Evolutionary conservation across 2,329 filamentous ascomycete species (phyloP), one percentile per base, ranked within the genome.

Genomic region (Xylariaceae sp.): DNA sequence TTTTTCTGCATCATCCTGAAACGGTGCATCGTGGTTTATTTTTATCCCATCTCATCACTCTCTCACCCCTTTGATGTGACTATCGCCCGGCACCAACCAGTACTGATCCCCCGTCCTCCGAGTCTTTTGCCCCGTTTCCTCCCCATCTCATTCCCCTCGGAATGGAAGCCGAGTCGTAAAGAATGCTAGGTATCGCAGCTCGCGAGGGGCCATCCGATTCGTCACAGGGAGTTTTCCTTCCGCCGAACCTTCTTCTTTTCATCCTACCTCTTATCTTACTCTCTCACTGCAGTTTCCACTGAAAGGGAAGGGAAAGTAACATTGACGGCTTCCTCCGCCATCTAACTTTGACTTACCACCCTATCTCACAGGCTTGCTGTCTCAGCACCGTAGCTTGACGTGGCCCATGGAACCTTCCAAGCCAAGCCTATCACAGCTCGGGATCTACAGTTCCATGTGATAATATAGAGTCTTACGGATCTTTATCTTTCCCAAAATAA

Each of bases 1-100:
- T 57, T 59, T 60, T 63, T 65, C 63, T 63, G 63, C 57, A 46
- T 63, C 50, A 52, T 61, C 57, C 58, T 65, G 65, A 65, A 60
- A 59, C 58, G 47, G 53, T 61, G 51, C 60, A 58, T 57, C 51
- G 58, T 57, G 59, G 19, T 19, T 61, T 63, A 63, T 65, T 64
- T 65, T 65, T 65, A 64, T 65, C 60, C 48, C 50, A 32, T 44
- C 48, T 45, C 46, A 7, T 11, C 35, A 7, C 12, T 9, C 7
- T 51, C 41, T 37, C 40, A 35, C 6, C 19, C 19, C 19, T 19
- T 19, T 0, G 19, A 19, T 19, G 19, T 2, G 19, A 19, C 19
- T 19, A 30, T 35, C 6, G 26, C 19, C 40, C 41, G 32, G 48
- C 41, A 39, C 12, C 50, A 44, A 31, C 19, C 19, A 19, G 19